phyloP scores from a whole-genome alignment of 352 stramenopile genomes.

The Lagenidium giganteum region DNA sequence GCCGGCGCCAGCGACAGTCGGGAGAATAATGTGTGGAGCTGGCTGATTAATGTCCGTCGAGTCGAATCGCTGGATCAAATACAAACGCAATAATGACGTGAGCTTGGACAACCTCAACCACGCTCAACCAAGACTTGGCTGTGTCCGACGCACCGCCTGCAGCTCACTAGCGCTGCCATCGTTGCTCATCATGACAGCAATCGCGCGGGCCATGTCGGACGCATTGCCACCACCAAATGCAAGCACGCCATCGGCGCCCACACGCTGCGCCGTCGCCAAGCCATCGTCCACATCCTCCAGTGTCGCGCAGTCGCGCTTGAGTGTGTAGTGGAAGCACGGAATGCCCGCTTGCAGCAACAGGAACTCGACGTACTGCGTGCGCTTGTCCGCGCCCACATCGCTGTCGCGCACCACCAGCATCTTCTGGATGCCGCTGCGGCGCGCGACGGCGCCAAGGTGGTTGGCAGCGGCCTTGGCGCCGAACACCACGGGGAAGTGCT shows the following conservation, averaged over 20 bases:
- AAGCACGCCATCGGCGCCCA: constrained; percentile 62
- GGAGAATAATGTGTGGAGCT: constrained; percentile 47
- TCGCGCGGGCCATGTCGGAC: constrained; percentile 55
- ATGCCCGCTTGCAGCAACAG: constrained; percentile 62
- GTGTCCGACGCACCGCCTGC: too few relatives aligned
- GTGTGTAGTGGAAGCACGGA: constrained; percentile 70
- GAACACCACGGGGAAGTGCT: constrained; percentile 41
- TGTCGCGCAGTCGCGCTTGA: constrained; percentile 63
- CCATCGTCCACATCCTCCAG: constrained; percentile 48
- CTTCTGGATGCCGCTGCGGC: constrained; percentile 40
- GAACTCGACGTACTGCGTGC: constrained; percentile 68
- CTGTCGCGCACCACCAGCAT: constrained; percentile 70
- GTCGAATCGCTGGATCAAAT: too few relatives aligned
- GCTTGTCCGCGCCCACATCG: constrained; percentile 39
- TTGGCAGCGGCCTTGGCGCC: constrained; percentile 36
- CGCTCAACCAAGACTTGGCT: too few relatives aligned
- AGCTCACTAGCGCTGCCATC: constrained; percentile 12
- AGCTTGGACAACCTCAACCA: too few relatives aligned
- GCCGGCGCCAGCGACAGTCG: constrained; percentile 48
- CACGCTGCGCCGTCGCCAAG: constrained; percentile 40
- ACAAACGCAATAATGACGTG: too few relatives aligned
- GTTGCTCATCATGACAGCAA: constrained; percentile 47
- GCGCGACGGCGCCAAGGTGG: constrained; percentile 32
- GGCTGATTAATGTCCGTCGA: constrained; percentile 21
- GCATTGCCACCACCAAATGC: constrained; percentile 62